Conservation (phyloP, 2,329 filamentous ascomycete species). For the Colletotrichum sp. region DNA sequence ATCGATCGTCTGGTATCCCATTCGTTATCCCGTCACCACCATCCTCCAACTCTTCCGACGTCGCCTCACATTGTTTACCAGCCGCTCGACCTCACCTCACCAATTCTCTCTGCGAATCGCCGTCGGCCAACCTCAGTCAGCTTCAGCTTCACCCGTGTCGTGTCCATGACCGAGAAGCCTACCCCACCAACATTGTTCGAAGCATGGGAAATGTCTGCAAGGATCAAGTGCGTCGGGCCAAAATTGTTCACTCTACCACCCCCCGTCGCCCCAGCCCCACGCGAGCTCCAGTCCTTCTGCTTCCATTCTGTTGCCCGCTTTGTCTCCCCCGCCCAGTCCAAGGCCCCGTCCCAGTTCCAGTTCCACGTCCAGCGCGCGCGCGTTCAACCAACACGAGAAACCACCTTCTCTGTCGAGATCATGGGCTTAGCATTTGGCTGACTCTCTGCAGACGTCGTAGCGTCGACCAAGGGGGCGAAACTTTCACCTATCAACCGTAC, state of each 20-base stretch:
- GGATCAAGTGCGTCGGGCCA: constrained; percentile 44
- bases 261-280: constrained; percentile 17
- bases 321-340: constrained; percentile 18
- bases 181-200: constrained; percentile 44
- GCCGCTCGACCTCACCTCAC: neutral
- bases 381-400: constrained; percentile 1
- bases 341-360: neutral
- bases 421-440: constrained; percentile 19
- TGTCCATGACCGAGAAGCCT: constrained; percentile 46
- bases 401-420: neutral
- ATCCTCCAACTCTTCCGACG: neutral
- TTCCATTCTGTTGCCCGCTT: constrained; percentile 12
- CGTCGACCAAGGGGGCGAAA: constrained; percentile 40
- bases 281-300: constrained; percentile 22
- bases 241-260: neutral
- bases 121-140: neutral
- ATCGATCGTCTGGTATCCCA: neutral
- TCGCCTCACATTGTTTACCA: neutral
- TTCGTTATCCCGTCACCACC: neutral
- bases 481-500: constrained; percentile 25
- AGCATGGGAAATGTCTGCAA: constrained; percentile 52
- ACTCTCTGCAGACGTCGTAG: constrained; percentile 44
- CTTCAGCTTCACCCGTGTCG: constrained; percentile 13
- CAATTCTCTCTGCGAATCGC: neutral
- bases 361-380: constrained; percentile 13